These are phyloP conservation scores for Penicillium vulpinum DNA, from an alignment of 2,329 filamentous ascomycete species.

Conservation along the genomic window DNA sequence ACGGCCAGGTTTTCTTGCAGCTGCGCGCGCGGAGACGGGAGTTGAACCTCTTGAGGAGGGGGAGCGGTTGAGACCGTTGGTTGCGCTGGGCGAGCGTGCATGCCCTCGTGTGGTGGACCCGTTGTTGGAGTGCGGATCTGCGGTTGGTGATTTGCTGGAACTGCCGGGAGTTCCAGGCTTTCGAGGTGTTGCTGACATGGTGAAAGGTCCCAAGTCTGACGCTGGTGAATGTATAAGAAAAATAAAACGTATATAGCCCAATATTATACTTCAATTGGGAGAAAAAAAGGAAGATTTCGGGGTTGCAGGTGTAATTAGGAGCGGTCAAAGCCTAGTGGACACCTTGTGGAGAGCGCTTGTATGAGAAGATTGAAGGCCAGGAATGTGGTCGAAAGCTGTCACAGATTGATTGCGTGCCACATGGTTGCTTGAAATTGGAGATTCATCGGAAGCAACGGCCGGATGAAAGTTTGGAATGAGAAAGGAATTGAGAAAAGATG, in stretches of 20 bases:
- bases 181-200: conserved; percentile 48
- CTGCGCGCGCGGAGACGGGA: conserved; percentile 70
- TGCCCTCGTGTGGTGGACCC: conserved; percentile 40
- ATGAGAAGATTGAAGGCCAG: conserved; percentile 9
- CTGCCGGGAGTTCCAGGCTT: conserved; percentile 41
- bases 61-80: conserved; percentile 56
- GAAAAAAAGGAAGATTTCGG: conserved; percentile 6
- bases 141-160: conserved; percentile 35
- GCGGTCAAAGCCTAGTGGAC: conserved; percentile 29
- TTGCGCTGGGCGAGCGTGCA: conserved; percentile 52
- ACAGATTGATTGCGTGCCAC: conserved; percentile 26
- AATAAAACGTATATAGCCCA: conserved; percentile 3
- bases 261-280: background rate
- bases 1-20: conserved; percentile 59
- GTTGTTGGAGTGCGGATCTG: conserved; percentile 33
- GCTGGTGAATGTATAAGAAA: conserved; percentile 15
- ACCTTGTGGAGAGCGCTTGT: conserved; percentile 23
- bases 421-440: conserved; percentile 21
- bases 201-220: conserved; percentile 20
- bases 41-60: conserved; percentile 61
- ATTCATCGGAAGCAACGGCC: conserved; percentile 19
- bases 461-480: conserved; percentile 20
- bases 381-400: conserved; percentile 22
- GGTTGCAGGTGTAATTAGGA: conserved; percentile 19
- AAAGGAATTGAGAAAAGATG: conserved; percentile 13